Conservation (phyloP, 805 yeast genomes). For the Kazachstania kunashirensis region DNA sequence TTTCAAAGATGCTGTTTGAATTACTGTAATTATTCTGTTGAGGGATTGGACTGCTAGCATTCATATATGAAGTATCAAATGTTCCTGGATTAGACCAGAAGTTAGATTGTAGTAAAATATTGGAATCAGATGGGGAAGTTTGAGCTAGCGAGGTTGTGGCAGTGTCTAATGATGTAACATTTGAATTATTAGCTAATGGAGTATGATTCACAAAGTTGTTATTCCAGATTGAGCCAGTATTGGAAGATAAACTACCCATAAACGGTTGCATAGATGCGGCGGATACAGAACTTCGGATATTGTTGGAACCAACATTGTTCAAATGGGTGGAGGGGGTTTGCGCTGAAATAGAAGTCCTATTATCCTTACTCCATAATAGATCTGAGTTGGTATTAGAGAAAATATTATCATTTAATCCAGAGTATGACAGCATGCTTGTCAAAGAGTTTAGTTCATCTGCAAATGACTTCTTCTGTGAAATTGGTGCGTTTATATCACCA, state of each 20-base stretch:
- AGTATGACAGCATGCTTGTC: slow-evolving; percentile 19
- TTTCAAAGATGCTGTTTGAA: slow-evolving; percentile 12
- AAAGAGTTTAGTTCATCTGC: slow-evolving; percentile 21
- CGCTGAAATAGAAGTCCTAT: slow-evolving; percentile 1
- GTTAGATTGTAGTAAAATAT: no score
- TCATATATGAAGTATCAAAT: no score
- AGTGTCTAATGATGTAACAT: no score
- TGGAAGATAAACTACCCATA: slow-evolving; percentile 3
- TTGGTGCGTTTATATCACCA: neutral
- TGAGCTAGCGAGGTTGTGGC: no score
- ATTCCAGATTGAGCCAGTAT: slow-evolving; percentile 26
- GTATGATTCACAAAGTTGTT: neutral
- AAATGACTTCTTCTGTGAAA: slow-evolving; percentile 13
- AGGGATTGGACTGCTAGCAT: no score
- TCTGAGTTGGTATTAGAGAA: slow-evolving; percentile 4
- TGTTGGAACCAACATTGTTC: neutral
- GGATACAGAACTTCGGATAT: neutral
- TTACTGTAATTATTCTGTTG: no score
- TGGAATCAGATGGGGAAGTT: no score
- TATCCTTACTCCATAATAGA: slow-evolving; percentile 14
- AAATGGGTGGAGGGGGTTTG: slow-evolving; percentile 1
- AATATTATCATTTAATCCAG: slow-evolving; percentile 14
- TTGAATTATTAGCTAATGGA: neutral
- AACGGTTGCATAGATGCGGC: slow-evolving; percentile 1
- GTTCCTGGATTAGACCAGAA: no score